These are phyloP conservation scores for Ogataea henricii DNA, from an alignment of 805 yeast species.

Conservation along the genomic window DNA sequence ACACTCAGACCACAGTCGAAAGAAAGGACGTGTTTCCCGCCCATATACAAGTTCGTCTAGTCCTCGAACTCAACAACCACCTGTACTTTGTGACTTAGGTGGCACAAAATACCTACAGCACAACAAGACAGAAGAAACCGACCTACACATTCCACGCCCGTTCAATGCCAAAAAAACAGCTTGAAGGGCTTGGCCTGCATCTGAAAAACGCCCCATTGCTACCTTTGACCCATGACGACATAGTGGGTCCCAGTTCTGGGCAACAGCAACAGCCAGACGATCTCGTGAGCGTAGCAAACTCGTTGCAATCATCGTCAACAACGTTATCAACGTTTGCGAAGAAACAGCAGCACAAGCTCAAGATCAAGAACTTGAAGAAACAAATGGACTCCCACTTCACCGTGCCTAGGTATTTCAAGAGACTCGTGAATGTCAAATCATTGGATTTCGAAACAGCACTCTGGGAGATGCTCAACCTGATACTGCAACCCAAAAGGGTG, in stretches of 20 bases:
- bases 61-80: not conserved
- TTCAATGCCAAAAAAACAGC: slow-evolving; percentile 23
- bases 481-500: slow-evolving; percentile 77
- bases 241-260: slow-evolving; percentile 11
- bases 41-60: too few species aligned
- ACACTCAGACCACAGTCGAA: not conserved
- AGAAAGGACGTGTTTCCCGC: too few species aligned
- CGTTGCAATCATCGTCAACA: slow-evolving; percentile 29
- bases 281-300: slow-evolving; percentile 27
- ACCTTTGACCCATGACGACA: slow-evolving; percentile 27
- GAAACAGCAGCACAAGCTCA: slow-evolving; percentile 27
- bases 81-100: slow-evolving; percentile 1
- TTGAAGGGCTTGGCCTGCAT: slow-evolving; percentile 25
- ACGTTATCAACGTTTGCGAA: slow-evolving; percentile 29
- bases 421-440: slow-evolving; percentile 72
- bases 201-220: slow-evolving; percentile 20
- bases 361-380: slow-evolving; percentile 21
- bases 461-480: slow-evolving; percentile 82
- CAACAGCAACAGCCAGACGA: slow-evolving; percentile 22
- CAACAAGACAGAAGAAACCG: not conserved
- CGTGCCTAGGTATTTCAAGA: slow-evolving; percentile 35
- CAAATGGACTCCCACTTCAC: slow-evolving; percentile 21
- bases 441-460: slow-evolving; percentile 89
- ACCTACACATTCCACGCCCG: not conserved
- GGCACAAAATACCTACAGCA: not conserved